A percentile compares a stretch with the other conserved stretches of the same genome.
phyloP scores from a whole-genome alignment of 106 monocot genomes.

The Cymbidium sinense region DNA sequence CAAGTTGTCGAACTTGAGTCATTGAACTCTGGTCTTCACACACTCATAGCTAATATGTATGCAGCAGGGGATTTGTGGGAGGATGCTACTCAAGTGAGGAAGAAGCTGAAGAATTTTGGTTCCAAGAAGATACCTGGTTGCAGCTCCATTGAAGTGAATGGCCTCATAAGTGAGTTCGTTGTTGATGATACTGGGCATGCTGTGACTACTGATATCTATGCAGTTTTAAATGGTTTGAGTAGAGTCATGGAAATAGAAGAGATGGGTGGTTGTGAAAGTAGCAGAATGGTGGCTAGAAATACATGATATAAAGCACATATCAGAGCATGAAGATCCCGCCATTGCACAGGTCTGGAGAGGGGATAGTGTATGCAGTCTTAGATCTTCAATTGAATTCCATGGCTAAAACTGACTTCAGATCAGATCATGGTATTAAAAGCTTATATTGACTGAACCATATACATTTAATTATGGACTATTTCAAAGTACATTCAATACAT shows the following conservation, averaged over 20 bases:
- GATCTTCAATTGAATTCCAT: background rate
- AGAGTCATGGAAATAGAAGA: conserved; percentile 15
- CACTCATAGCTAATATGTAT: conserved; percentile 39
- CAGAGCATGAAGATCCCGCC: background rate
- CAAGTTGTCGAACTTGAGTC: conserved; percentile 11
- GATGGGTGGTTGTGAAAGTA: background rate
- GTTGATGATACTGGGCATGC: conserved; percentile 28
- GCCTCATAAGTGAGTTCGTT: conserved; percentile 31
- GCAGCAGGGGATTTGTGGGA: conserved; percentile 32
- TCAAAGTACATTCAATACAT: too few relatives aligned
- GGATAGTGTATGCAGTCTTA: background rate
- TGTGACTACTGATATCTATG: conserved; percentile 9
- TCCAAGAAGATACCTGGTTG: conserved; percentile 43
- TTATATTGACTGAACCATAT: background rate
- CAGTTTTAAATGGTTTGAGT: conserved; percentile 11
- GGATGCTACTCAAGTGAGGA: conserved; percentile 29
- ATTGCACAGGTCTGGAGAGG: background rate
- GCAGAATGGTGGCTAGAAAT: background rate
- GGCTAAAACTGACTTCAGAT: background rate
- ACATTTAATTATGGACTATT: background rate
- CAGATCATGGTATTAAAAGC: background rate
- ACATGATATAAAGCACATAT: background rate
- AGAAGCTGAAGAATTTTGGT: conserved; percentile 25
- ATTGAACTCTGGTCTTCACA: conserved; percentile 17
- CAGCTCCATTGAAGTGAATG: conserved; percentile 44